Base-by-base conservation (phyloP, 1,139 yeast species). In the Lodderomyces elongisporus region DNA sequence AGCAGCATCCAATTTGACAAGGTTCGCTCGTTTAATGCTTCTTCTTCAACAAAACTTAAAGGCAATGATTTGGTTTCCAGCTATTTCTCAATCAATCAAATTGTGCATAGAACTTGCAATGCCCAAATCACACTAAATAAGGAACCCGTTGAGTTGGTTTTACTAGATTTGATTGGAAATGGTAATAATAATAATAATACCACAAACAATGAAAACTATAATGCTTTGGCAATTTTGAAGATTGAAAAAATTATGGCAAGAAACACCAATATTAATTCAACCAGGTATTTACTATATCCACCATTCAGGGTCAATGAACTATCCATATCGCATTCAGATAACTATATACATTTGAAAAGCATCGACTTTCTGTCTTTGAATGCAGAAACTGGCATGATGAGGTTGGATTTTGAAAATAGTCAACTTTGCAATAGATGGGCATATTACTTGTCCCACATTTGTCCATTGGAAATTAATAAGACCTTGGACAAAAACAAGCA, bases 141-240 rank as follows among this genome's bases (percentile, higher is more conserved):
- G 21, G 37, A 41, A 7, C 41, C 32, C 9, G 45, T 63, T 17
- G 71, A 65, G 38, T 47, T 65, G 30, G 48, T 62, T 4, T 51
- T 64, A 33, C 53, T 59, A 41, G 58, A 59, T 39, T 52, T 58
- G 27, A 47, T 48, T 29, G 51, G 48, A 21, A 25, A 46, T 18
- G 51, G 49, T 20, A 27, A 36, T 12, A n/a, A n/a, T n/a, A n/a
- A n/a, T n/a, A n/a, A n/a, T n/a, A n/a, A n/a, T n/a, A n/a, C n/a
- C n/a, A n/a, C n/a, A n/a, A n/a, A n/a, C n/a, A n/a, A n/a, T n/a
- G n/a, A n/a, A n/a, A n/a, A n/a, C n/a, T 62, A 47, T 42, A 60
- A 66, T 40, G 57, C 74, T 3, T 57, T 66, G 47, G 74, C 72
- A 3, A 46, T 68, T n/a, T 49, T 67, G 32, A 32, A 37, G n/a